Conservation (phyloP, 2,329 filamentous ascomycete genomes). For the Mariannaea sp. region DNA sequence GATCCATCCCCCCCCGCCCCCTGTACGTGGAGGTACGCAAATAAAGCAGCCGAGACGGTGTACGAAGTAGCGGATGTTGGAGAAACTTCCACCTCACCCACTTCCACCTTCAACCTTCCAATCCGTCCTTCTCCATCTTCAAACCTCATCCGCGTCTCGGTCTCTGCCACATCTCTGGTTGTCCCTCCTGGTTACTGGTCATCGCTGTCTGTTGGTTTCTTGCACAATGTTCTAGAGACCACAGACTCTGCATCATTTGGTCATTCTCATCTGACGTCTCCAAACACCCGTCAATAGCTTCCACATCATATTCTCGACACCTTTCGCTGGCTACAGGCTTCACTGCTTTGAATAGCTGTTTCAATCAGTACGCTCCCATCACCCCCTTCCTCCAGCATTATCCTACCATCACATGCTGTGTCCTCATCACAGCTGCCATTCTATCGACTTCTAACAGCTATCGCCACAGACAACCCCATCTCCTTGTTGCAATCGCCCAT, state of each 20-base stretch:
- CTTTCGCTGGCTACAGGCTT: slow-evolving; percentile 32
- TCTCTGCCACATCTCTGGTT: slow-evolving; percentile 48
- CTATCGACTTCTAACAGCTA: slow-evolving; percentile 22
- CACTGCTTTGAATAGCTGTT: slow-evolving; percentile 29
- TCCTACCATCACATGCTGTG: not conserved
- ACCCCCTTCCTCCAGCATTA: not conserved
- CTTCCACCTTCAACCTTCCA: slow-evolving; percentile 30
- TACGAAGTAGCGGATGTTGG: slow-evolving; percentile 37
- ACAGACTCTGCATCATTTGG: slow-evolving; percentile 36
- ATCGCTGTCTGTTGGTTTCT: slow-evolving; percentile 42
- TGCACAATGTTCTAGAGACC: slow-evolving; percentile 48
- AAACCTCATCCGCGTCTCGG: slow-evolving; percentile 33
- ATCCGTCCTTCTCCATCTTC: slow-evolving; percentile 32
- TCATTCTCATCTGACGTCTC: slow-evolving; percentile 29
- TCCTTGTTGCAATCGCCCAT: slow-evolving; percentile 7
- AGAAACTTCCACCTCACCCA: slow-evolving; percentile 51
- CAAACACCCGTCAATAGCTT: slow-evolving; percentile 26
- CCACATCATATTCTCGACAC: slow-evolving; percentile 18
- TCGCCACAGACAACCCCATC: slow-evolving; percentile 7
- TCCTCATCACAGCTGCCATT: not conserved
- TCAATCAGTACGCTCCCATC: slow-evolving; percentile 17
- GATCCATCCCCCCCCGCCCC: slow-evolving; percentile 19
- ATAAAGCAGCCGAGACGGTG: slow-evolving; percentile 12
- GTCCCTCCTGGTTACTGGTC: slow-evolving; percentile 48
- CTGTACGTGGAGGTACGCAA: slow-evolving; percentile 32